Conservation (phyloP, 1,139 yeast species). For the Chernovozyma aurita region DNA sequence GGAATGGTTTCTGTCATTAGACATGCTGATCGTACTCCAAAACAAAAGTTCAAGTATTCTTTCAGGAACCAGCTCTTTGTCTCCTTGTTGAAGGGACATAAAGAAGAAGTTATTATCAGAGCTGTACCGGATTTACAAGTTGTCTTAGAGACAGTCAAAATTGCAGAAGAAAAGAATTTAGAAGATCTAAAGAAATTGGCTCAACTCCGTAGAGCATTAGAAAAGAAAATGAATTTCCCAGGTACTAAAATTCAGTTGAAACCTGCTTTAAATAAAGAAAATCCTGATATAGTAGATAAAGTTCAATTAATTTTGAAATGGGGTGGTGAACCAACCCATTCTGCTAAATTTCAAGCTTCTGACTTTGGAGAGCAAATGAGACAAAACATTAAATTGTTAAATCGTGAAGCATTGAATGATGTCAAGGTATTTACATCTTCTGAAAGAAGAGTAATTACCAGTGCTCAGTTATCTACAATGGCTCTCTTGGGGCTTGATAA, state of each 20-base stretch:
- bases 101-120: slow-evolving; percentile 91
- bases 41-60: slow-evolving; percentile 94
- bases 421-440: slow-evolving; percentile 88
- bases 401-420: slow-evolving; percentile 77
- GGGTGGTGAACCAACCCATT: slow-evolving; percentile 99
- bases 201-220: slow-evolving; percentile 77
- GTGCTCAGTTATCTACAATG: slow-evolving; percentile 84
- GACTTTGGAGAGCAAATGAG: slow-evolving; percentile 96
- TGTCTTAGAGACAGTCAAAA: slow-evolving; percentile 77
- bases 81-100: slow-evolving; percentile 86
- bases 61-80: slow-evolving; percentile 85
- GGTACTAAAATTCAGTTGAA: slow-evolving; percentile 96
- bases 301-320: slow-evolving; percentile 94
- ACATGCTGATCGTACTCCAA: slow-evolving; percentile 99
- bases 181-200: slow-evolving; percentile 78
- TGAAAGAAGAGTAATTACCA: slow-evolving; percentile 89
- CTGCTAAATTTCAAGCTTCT: slow-evolving; percentile 89
- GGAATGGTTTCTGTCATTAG: slow-evolving; percentile 89
- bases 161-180: slow-evolving; percentile 71
- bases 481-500: slow-evolving; percentile 70
- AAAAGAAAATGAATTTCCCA: slow-evolving; percentile 83
- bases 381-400: slow-evolving; percentile 83
- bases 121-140: slow-evolving; percentile 82
- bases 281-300: slow-evolving; percentile 72
- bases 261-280: slow-evolving; percentile 68